A percentile compares a stretch with the other conserved stretches of the same genome.
Conservation (phyloP, 2,329 filamentous ascomycete species). For the Fusarium temperatum region DNA sequence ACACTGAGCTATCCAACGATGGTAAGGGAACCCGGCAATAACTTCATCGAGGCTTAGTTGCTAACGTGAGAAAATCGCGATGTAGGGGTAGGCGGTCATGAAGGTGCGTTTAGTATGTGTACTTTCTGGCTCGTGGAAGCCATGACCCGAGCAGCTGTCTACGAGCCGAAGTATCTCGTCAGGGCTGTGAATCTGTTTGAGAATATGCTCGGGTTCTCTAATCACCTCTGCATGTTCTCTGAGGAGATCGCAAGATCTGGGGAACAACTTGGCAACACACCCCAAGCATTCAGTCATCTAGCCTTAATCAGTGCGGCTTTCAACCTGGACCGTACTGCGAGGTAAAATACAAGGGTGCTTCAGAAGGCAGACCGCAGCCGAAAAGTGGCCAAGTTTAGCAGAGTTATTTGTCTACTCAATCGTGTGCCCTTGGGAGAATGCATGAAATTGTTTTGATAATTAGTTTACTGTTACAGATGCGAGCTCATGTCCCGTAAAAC, state of each 20-base stretch:
- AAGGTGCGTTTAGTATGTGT: conserved; percentile 83
- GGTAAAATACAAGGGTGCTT: conserved; percentile 5
- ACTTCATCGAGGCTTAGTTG: not conserved
- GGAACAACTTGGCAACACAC: conserved; percentile 82
- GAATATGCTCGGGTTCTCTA: conserved; percentile 79
- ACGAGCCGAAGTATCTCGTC: conserved; percentile 70
- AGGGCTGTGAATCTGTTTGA: conserved; percentile 76
- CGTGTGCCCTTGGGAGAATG: not conserved
- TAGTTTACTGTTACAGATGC: not conserved
- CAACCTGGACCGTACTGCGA: conserved; percentile 69
- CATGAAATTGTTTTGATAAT: not conserved
- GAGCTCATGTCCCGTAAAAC: not conserved
- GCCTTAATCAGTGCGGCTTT: conserved; percentile 81
- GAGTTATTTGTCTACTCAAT: not conserved
- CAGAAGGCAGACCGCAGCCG: not conserved
- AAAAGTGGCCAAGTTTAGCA: not conserved
- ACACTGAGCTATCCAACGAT: conserved; percentile 74
- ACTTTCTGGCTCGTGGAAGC: conserved; percentile 87
- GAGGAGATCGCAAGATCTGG: conserved; percentile 80
- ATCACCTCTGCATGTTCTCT: conserved; percentile 81
- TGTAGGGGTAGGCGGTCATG: conserved; percentile 74
- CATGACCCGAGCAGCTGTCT: conserved; percentile 72
- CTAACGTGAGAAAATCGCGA: conserved; percentile 3
- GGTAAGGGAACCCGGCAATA: conserved; percentile 58
- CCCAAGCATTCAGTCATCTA: conserved; percentile 81